These are phyloP conservation scores for Naganishia randhawae DNA, from an alignment of 768 basidiomycete genomes.

Conservation along the genomic window DNA sequence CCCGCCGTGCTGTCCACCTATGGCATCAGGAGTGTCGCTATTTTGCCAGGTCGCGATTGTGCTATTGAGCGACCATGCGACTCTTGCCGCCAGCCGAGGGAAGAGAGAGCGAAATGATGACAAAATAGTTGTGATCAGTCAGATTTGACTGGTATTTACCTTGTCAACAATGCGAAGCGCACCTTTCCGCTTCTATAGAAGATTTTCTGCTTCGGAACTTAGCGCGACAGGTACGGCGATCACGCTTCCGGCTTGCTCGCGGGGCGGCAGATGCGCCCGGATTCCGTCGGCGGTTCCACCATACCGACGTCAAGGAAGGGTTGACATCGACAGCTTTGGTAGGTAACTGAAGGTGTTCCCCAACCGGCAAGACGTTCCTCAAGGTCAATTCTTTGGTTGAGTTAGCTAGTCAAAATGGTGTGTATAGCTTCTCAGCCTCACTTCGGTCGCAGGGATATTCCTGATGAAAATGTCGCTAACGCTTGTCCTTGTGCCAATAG, in stretches of 20 bases:
- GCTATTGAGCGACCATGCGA: too few relatives aligned
- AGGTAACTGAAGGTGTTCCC: not conserved
- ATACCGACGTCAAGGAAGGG: slow-evolving; percentile 3
- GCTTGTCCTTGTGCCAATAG: not conserved
- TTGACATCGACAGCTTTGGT: not conserved
- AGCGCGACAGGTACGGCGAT: not conserved
- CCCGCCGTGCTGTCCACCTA: too few relatives aligned
- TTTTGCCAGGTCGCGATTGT: too few relatives aligned
- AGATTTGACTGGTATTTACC: too few relatives aligned
- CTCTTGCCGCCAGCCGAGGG: too few relatives aligned
- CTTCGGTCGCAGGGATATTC: not conserved
- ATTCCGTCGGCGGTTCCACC: not conserved
- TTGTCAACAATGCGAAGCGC: not conserved
- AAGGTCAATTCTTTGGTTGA: slow-evolving; percentile 20
- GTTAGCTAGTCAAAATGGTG: slow-evolving; percentile 21
- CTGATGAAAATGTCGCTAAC: not conserved
- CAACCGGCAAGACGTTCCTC: slow-evolving; percentile 22
- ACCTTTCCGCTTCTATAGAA: not conserved
- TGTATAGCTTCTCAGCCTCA: not conserved
- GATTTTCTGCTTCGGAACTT: not conserved
- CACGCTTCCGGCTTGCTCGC: not conserved
- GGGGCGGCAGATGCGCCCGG: not conserved
- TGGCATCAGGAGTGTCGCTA: too few relatives aligned
- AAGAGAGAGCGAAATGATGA: too few relatives aligned
- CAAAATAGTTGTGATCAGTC: too few relatives aligned